Base-by-base conservation (phyloP, 208 protist species). In the Crithidia bombi region DNA sequence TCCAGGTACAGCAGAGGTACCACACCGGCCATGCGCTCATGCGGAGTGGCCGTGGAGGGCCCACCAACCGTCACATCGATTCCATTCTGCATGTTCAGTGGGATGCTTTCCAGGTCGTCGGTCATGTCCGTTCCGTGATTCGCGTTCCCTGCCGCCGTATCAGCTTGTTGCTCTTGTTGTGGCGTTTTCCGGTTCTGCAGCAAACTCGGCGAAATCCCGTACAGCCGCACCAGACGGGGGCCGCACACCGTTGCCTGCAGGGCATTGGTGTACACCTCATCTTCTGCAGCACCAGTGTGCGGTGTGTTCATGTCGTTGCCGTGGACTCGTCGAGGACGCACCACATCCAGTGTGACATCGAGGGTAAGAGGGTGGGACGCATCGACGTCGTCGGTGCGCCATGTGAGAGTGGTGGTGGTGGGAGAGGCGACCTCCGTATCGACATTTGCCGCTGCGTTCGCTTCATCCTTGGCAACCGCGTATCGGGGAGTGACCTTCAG, bases 1-100 rank as follows among this genome's bases (percentile, higher is more conserved):
- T 76, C 63, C 21, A 76, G 15, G 32, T 76, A 76, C n/a, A 76
- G 36, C 50, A 76, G 39, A 10, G 71, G 71, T 10, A 76, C 71
- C 15, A 76, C 56, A 26, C 71, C 71, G 0, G 54, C 30, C 19
- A 61, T 17, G 1, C 35, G 63, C 7, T 26, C 36, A 21, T 17
- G 33, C 5, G 19, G n/a, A 49, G 54, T 33, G 32, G 25, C 11
- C 10, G 1, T 30, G 14, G n/a, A 30, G 11, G 30, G 39, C n/a
- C 54, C 63, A n/a, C 71, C 71, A 21, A 76, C 62, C 64, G 61
- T 58, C 36, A 76, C 21, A 14, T 69, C 63, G 19, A 70, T 41
- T 5, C 61, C 71, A 5, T 56, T 47, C 5, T 26, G 43, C 63
- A 69, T 56, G 57, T 76, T 57, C 26, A 76, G 36, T 1, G 62